Base-by-base conservation (phyloP, 768 basidiomycete species). In the Solioccasus polychromus region DNA sequence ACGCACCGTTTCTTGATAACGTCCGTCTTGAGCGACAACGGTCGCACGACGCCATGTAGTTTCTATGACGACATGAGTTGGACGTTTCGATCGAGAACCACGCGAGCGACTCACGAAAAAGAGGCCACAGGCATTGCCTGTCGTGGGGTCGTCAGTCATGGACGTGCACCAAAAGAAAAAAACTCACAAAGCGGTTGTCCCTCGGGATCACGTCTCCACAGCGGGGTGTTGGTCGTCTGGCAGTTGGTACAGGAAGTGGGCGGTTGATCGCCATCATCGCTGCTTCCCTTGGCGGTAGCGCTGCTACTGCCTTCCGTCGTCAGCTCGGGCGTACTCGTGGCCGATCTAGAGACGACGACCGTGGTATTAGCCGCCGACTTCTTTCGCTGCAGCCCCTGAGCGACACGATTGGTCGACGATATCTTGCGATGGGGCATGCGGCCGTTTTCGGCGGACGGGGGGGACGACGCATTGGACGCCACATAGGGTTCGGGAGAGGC, bases 201-300 rank as follows among this genome's bases (percentile, higher is more conserved):
- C 58, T 94, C 92, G 1, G 92, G 89, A 70, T 95, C 91, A 51
- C 92, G 73, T 64, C 92, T 77, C 92, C 92, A 95, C 36, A 95
- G 70, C 8, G 92, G 92, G 30, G 94, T 97, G 61, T 92, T 96
- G 11, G 90, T 94, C 44, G 94, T 97, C 57, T 89, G 85, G 66
- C 94, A 97, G 61, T 97, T 97, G 6, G 89, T 92, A 65, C 94
- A 97, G 23, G 88, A 72, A 2, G 92, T 96, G 8, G 85, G 90
- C 7, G 80, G 62, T 46, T 77, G 74, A 36, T 89, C 88, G 41
- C 75, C 79, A 44, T 87, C 85, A 50, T 85, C 89, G 38, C 72
- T 73, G 34, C 63, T 70, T 20, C 70, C 71, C 53, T 72, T 75
- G 45, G 54, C 58, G 45, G 53, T 59, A 41, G 46, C 57, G 50